Evolutionary conservation across 2,329 filamentous ascomycete genomes (phyloP).

Genomic region (Colletotrichum navitas): DNA sequence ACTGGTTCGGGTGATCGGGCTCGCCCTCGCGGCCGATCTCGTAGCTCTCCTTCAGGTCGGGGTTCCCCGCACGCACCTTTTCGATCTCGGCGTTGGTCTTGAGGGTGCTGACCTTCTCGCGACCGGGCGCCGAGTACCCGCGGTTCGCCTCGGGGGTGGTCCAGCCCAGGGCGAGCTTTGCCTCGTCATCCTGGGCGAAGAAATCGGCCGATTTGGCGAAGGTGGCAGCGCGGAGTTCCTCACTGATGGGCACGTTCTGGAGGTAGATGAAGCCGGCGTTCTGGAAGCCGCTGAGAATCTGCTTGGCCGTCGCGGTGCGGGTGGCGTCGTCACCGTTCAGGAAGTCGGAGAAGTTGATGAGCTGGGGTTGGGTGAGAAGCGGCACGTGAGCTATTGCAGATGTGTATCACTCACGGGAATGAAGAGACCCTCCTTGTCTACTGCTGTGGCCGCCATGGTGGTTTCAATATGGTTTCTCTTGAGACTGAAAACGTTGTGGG

Average conservation of each 20-base stretch:
- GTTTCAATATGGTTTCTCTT: background rate
- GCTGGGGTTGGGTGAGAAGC: constrained; percentile 57
- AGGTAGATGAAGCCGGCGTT: constrained; percentile 92
- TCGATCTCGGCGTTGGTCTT: constrained; percentile 68
- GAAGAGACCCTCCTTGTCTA: constrained; percentile 64
- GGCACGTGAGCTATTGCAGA: constrained; percentile 41
- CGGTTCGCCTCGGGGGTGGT: constrained; percentile 79
- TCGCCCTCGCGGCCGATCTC: constrained; percentile 74
- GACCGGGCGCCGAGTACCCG: constrained; percentile 76
- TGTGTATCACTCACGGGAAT: constrained; percentile 63
- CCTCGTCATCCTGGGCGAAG: constrained; percentile 72
- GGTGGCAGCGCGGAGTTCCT: constrained; percentile 68
- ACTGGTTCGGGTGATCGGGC: constrained; percentile 77
- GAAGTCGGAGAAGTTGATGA: constrained; percentile 84
- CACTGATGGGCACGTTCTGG: constrained; percentile 79
- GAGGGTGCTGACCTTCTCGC: constrained; percentile 77
- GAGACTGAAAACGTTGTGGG: background rate
- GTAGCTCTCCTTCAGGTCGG: constrained; percentile 74
- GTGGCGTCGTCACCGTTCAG: constrained; percentile 71
- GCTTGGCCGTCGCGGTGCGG: constrained; percentile 74
- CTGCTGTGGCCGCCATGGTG: constrained; percentile 58
- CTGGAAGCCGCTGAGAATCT: constrained; percentile 84
- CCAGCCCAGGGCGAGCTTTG: constrained; percentile 78
- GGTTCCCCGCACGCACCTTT: constrained; percentile 67
- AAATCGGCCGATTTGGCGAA: constrained; percentile 79